A percentile compares a stretch with the other conserved stretches of the same genome.
These are phyloP conservation scores for Pisolithus albus DNA, from an alignment of 768 basidiomycete genomes.

Conservation along the genomic window DNA sequence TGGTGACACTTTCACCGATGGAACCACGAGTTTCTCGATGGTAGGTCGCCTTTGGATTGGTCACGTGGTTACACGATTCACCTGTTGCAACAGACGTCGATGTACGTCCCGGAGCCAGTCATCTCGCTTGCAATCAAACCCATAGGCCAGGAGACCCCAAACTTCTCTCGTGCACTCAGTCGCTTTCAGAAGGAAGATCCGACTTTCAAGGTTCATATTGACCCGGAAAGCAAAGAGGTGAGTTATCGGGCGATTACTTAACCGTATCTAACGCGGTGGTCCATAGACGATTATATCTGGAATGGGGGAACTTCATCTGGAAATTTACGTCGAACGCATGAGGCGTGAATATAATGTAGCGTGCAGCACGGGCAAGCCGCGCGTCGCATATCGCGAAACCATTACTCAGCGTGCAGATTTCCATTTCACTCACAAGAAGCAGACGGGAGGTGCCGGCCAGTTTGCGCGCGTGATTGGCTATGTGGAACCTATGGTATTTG, in stretches of 20 bases:
- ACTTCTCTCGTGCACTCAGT: slow-evolving; percentile 93
- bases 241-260: slow-evolving; percentile 1
- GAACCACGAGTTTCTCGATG: slow-evolving; percentile 88
- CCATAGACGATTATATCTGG: slow-evolving; percentile 94
- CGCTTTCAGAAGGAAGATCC: slow-evolving; percentile 99
- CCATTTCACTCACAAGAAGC: slow-evolving; percentile 94
- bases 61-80: background rate
- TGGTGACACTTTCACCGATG: slow-evolving; percentile 96
- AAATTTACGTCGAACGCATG: slow-evolving; percentile 99
- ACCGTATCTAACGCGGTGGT: background rate
- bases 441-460: slow-evolving; percentile 95
- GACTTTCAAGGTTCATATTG: slow-evolving; percentile 96
- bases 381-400: slow-evolving; percentile 95
- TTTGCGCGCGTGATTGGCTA: slow-evolving; percentile 88
- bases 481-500: slow-evolving; percentile 80
- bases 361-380: slow-evolving; percentile 90
- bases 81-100: slow-evolving; percentile 65
- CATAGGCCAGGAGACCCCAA: slow-evolving; percentile 86
- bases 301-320: slow-evolving; percentile 98
- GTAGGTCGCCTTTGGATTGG: slow-evolving; percentile 35
- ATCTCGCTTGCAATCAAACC: slow-evolving; percentile 94
- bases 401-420: slow-evolving; percentile 79
- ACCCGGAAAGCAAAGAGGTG: slow-evolving; percentile 90
- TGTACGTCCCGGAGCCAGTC: slow-evolving; percentile 98
- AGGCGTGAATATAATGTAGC: slow-evolving; percentile 93